Evolutionary conservation across 2,329 filamentous ascomycete genomes (phyloP), one percentile per base, ranked within the genome.

Genomic region (Talaromyces sp.): DNA sequence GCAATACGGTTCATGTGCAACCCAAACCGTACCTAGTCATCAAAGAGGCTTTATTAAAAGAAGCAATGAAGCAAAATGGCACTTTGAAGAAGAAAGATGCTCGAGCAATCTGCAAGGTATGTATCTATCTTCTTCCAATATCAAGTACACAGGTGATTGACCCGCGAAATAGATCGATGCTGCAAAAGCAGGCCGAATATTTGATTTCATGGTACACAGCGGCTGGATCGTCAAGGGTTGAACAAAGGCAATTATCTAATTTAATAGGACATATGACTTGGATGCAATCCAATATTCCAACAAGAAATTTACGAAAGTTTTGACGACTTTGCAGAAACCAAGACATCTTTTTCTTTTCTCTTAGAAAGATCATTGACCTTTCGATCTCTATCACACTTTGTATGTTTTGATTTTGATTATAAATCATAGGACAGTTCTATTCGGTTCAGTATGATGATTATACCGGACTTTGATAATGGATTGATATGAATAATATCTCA

Each of bases 1-100:
- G 94, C 76, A 89, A 89, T 65, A 82, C 88, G 40, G 82, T 96
- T 13, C 84, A 91, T 41, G 77, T 99, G 54, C 89, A 94, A 73
- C 94, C 94, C 0, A 99, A 99, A 77, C 90, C 94, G 1, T 99
- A 97, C 72, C 75, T 97, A 5, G 91, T 91, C 69, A 91, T 97
- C 74, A 99, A 99, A 74, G 91, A 97, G 71, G 86, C 89, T 61
- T 80, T 97, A n/a, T 75, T 97, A 54, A 89, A 90, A 66, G 93
- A 97, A 70, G 90, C 93, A 0, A 84, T 96, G 71, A 94, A 93
- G 75, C 86, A 87, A 59, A 93, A 94, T 59, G 94, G 94, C 1
- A 84, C 81, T 11, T 76, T 99, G 7, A 97, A 96, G 80, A 96
- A 94, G 81, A 97, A 97, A 76, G 87, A 93, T 65, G 91, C 91